Conservation (phyloP, 2,329 filamentous ascomycete species). For the Paraphaeosphaeria minitans region DNA sequence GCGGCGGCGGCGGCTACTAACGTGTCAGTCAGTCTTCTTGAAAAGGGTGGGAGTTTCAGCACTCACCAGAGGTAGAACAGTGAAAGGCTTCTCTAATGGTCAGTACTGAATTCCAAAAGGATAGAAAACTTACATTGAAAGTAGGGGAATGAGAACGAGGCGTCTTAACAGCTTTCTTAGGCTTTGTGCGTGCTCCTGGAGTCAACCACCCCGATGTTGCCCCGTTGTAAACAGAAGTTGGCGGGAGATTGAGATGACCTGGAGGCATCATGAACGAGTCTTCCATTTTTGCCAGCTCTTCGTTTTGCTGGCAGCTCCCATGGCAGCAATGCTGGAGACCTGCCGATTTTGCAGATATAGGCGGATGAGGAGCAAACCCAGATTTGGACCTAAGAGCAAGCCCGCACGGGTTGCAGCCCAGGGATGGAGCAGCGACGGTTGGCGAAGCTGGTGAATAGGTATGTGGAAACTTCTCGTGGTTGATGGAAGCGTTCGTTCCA, state of each 20-base stretch:
- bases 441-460: slow-evolving; percentile 3
- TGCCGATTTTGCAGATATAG: background rate
- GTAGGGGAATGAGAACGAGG: background rate
- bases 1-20: slow-evolving; percentile 21
- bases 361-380: slow-evolving; percentile 2
- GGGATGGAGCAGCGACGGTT: background rate
- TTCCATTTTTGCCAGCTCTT: background rate
- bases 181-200: background rate
- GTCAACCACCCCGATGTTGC: background rate
- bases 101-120: background rate
- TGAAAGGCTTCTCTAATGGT: background rate
- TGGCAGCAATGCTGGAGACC: slow-evolving; percentile 9
- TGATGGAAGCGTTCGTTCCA: slow-evolving; percentile 2
- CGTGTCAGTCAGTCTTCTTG: slow-evolving; percentile 5
- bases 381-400: background rate
- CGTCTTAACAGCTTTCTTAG: background rate
- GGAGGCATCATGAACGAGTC: background rate
- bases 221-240: background rate
- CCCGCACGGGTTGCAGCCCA: background rate
- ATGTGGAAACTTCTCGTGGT: background rate
- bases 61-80: slow-evolving; percentile 11
- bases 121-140: background rate
- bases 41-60: background rate
- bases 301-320: background rate
- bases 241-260: background rate